Evolutionary conservation across 225 moss, liverwort and hornwort species (phyloP), one percentile per base, ranked within the genome.

Genomic region (Bryum argenteum): DNA sequence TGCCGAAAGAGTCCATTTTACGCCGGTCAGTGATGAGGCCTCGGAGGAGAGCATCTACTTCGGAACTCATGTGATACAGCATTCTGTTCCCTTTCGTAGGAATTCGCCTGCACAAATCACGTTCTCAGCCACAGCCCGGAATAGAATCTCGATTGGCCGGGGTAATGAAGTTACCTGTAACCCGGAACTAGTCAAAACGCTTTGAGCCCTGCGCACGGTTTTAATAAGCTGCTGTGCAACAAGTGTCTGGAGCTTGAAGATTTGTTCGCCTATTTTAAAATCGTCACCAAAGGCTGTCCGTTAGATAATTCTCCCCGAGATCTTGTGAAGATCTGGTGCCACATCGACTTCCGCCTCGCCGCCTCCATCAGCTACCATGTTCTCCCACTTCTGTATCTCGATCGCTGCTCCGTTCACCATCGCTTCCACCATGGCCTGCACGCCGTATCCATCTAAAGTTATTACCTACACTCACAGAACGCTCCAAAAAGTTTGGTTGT

Each of bases 301-400:
- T 33, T 45, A 70, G 44, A 59, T 9, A 16, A 70, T 39, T 59
- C 47, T 70, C 47, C 70, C 70, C 6, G 45, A 57, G 14, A 70
- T 70, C 18, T 18, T 48, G 45, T 70, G 45, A 19, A 70, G 19
- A 9, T 45, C 70, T 9, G 12, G 9, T 14, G 24, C 70, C 28
- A 59, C 45, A 18, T 70, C 70, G 26, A 59, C 47, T 70, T 70
- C 70, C 28, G 47, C 58, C 45, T 58, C 59, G 16, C 59, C 70
- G 1, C 37, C 59, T 59, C 15, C 48, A 5, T 48, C 19, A 33
- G 5, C 10, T 15, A 70, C 47, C 37, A 5, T 15, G 0, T 70
- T 14, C 37, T 70, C 59, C 59, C 59, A 70, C 10, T 0, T 47
- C 20, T 47, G 18, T 20, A 70, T 59, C 57, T 70, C 59, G 3